Percentiles rank a stretch among this genome's conserved stretches.
Evolutionary conservation across 139 green algal genomes (phyloP).

Genomic region (Pseudopediastrum boryanum): DNA sequence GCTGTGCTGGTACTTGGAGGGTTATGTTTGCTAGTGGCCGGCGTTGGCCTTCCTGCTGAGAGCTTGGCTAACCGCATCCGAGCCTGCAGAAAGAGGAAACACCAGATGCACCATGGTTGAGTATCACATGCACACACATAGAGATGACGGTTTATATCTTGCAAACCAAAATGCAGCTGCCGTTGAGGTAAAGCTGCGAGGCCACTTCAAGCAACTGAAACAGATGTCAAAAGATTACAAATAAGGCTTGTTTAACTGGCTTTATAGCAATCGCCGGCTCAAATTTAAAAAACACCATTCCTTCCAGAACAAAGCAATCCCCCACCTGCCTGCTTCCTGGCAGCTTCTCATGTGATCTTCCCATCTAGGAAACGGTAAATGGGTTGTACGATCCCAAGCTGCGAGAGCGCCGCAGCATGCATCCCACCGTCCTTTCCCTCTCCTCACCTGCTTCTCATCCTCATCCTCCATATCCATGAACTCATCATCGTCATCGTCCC

Average conservation of each 20-base stretch:
- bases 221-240: background rate
- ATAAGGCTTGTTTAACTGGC: background rate
- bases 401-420: background rate
- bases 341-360: background rate
- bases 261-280: too few relatives aligned
- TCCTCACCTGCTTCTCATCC: slow-evolving; percentile 30
- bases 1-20: background rate
- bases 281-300: background rate
- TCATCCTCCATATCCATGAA: slow-evolving; percentile 4
- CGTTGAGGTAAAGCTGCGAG: background rate
- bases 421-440: background rate
- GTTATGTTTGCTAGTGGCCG: background rate
- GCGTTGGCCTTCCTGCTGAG: slow-evolving; percentile 7
- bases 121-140: background rate
- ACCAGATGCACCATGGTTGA: background rate
- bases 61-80: slow-evolving; percentile 11
- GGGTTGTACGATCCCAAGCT: background rate
- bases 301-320: too few relatives aligned
- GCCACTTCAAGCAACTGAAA: background rate
- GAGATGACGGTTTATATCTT: background rate
- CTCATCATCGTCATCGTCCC: slow-evolving; percentile 36
- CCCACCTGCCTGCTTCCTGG: background rate
- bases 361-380: background rate
- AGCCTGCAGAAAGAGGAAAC: background rate
- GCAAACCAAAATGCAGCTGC: background rate